phyloP scores from a whole-genome alignment of 2,329 filamentous ascomycete species.

The Raffaelea arxii region DNA sequence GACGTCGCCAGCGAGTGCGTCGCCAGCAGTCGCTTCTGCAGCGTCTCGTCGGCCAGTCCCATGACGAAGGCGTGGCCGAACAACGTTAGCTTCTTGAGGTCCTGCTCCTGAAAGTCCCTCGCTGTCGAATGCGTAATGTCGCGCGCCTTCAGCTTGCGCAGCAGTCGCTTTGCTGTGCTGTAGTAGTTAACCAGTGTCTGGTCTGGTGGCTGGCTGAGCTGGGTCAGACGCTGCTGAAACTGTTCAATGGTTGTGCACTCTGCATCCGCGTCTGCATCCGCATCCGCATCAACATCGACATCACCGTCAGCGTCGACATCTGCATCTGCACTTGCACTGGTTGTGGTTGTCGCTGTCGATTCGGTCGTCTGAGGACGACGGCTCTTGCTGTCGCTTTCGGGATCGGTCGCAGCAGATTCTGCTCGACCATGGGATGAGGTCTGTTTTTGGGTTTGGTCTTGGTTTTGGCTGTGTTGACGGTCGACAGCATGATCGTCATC shows the following conservation, averaged over 20 bases:
- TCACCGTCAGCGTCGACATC: constrained; percentile 3
- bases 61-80: constrained; percentile 44
- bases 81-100: constrained; percentile 39
- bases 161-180: constrained; percentile 34
- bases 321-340: too few relatives aligned
- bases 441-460: too few relatives aligned
- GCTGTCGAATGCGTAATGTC: constrained; percentile 40
- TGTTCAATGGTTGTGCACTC: too few relatives aligned
- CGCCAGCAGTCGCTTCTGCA: constrained; percentile 33
- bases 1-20: constrained; percentile 38
- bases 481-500: neutral
- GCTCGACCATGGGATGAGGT: too few relatives aligned
- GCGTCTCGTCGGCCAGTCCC: constrained; percentile 37
- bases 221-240: constrained; percentile 7
- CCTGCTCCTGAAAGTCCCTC: constrained; percentile 29
- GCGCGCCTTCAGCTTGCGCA: constrained; percentile 37
- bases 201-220: constrained; percentile 30
- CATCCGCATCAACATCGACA: constrained; percentile 4
- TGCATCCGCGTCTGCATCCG: too few relatives aligned
- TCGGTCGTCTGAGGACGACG: neutral
- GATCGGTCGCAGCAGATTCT: neutral
- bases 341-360: neutral
- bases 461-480: too few relatives aligned
- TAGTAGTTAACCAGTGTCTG: constrained; percentile 38
- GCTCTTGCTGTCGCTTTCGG: neutral